Conservation (phyloP, 116 monocot genomes). For the Iris pallida region DNA sequence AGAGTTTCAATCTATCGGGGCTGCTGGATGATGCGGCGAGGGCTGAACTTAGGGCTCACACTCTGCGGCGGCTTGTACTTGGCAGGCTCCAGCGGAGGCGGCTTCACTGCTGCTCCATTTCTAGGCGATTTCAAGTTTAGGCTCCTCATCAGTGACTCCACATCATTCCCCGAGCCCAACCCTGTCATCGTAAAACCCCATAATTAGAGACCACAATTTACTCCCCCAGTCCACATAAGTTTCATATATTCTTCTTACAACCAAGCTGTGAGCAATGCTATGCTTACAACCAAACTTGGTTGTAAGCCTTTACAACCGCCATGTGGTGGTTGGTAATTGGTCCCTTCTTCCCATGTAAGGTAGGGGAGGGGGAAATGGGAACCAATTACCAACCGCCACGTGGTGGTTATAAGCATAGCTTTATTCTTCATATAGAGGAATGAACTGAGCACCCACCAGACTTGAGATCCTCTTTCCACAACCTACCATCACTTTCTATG, state of each 20-base stretch:
- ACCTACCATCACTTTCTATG: slow-evolving; percentile 6
- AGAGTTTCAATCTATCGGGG: slow-evolving; percentile 38
- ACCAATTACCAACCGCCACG: no score
- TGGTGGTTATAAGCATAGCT: no score
- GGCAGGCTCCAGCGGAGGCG: slow-evolving; percentile 14
- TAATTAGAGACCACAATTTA: no score
- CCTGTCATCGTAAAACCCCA: no score
- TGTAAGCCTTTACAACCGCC: no score
- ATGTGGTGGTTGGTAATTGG: no score
- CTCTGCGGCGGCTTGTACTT: slow-evolving; percentile 49
- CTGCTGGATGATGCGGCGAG: slow-evolving; percentile 73
- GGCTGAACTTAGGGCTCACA: slow-evolving; percentile 42
- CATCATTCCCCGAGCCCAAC: slow-evolving; percentile 10
- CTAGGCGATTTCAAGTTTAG: slow-evolving; percentile 61
- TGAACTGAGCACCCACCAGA: slow-evolving; percentile 2
- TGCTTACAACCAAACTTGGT: no score
- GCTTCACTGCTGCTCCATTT: slow-evolving; percentile 18
- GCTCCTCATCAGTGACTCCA: slow-evolving; percentile 35
- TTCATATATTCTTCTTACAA: no score
- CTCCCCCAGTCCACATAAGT: no score
- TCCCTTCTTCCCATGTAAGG: no score
- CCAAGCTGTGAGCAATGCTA: no score
- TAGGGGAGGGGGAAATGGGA: no score
- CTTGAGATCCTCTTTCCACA: slow-evolving; percentile 10
- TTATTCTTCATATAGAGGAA: not conserved